Evolutionary conservation across 345 rosid genomes (phyloP).

Genomic region (Viola odorata): DNA sequence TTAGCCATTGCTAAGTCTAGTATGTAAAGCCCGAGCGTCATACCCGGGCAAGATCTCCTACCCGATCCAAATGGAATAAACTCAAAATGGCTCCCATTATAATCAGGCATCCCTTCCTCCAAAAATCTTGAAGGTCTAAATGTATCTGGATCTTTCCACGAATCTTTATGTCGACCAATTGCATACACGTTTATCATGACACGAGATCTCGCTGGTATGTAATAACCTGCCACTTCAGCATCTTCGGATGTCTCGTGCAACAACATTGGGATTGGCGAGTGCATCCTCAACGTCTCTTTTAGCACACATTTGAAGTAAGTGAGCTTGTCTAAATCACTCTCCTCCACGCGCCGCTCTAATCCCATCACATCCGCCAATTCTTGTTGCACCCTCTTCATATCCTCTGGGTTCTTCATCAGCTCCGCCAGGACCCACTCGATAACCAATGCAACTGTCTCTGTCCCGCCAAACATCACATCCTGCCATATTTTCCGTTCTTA

Average conservation of each 20-base stretch:
- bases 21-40: conserved; percentile 81
- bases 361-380: conserved; percentile 89
- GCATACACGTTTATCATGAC: conserved; percentile 76
- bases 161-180: conserved; percentile 54
- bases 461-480: conserved; percentile 99
- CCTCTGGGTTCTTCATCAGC: conserved; percentile 61
- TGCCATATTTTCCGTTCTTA: conserved; percentile 23
- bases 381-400: conserved; percentile 53
- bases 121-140: conserved; percentile 73
- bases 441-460: conserved; percentile 89
- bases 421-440: conserved; percentile 90
- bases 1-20: conserved; percentile 66
- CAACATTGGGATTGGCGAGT: conserved; percentile 92
- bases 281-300: conserved; percentile 77
- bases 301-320: conserved; percentile 53
- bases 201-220: conserved; percentile 57
- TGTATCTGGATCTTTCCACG: conserved; percentile 71
- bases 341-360: conserved; percentile 63
- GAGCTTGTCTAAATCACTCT: conserved; percentile 59
- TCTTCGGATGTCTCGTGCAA: conserved; percentile 80
- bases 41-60: conserved; percentile 85
- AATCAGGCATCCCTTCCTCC: conserved; percentile 57
- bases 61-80: conserved; percentile 91
- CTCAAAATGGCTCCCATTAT: conserved; percentile 69
- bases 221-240: conserved; percentile 50